Evolutionary conservation across 1,284 basidiomycete species (phyloP).

Genomic region (Wallemia ichthyophaga): DNA sequence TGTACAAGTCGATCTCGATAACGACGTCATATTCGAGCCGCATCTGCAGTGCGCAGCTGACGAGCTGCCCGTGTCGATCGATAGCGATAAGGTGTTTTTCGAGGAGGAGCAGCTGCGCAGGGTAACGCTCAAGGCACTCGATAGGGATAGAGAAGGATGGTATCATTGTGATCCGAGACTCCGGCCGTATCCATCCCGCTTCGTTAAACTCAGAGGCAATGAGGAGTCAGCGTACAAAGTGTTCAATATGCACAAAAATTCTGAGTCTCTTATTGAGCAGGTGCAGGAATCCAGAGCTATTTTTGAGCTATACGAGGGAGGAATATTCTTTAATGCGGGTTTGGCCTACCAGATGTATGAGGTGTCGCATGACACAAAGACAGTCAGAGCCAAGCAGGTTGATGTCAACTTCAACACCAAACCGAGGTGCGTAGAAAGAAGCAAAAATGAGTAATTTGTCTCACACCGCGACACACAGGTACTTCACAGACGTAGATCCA

Average conservation of each 20-base stretch:
- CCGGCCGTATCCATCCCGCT: conserved; percentile 39
- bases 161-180: conserved; percentile 49
- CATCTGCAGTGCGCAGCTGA: conserved; percentile 65
- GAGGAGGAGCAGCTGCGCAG: conserved; percentile 21
- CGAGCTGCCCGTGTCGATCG: conserved; percentile 43
- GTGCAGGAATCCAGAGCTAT: conserved; percentile 57
- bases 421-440: conserved; percentile 23
- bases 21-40: conserved; percentile 42
- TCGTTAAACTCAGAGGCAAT: conserved; percentile 42
- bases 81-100: conserved; percentile 39
- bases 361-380: conserved; percentile 44
- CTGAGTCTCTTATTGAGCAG: conserved; percentile 37
- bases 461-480: background rate
- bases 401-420: conserved; percentile 61
- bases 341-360: conserved; percentile 32
- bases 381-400: conserved; percentile 35
- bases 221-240: conserved; percentile 51
- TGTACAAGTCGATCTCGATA: conserved; percentile 40
- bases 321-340: conserved; percentile 10
- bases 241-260: conserved; percentile 25
- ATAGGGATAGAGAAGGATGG: conserved; percentile 30
- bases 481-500: conserved; percentile 37
- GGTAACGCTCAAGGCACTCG: conserved; percentile 27
- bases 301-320: conserved; percentile 28
- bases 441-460: background rate